phyloP scores from a whole-genome alignment of 78 protist genomes.

The Capsaspora owczarzaki region DNA sequence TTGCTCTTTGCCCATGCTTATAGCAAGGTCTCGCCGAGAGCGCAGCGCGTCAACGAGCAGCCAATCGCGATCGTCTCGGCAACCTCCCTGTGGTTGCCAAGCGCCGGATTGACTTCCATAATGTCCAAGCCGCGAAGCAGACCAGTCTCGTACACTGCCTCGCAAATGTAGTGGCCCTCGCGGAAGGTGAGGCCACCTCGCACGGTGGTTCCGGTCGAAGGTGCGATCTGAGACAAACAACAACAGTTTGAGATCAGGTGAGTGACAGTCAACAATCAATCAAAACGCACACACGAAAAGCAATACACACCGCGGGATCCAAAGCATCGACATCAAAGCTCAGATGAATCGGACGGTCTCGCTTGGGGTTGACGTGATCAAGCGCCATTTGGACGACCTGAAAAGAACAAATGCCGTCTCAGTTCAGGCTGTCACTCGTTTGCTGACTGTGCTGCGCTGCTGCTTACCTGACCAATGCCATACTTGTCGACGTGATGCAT shows the following conservation, averaged over 20 bases:
- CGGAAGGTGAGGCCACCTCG: constrained; percentile 24
- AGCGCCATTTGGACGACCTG: constrained; percentile 19
- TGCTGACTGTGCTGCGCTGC: not conserved
- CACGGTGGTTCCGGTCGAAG: constrained; percentile 17
- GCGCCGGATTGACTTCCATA: no score
- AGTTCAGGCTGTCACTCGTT: no score
- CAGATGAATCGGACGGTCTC: constrained; percentile 15
- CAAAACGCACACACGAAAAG: no score
- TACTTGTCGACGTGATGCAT: constrained; percentile 22
- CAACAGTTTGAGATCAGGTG: no score
- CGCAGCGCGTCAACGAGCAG: no score
- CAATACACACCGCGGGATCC: constrained; percentile 29
- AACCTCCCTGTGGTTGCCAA: no score
- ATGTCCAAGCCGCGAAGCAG: constrained; percentile 13
- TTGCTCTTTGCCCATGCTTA: no score
- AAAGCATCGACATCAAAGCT: constrained; percentile 32
- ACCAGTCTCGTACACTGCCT: constrained; percentile 13
- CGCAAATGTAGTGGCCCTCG: constrained; percentile 26
- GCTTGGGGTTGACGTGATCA: not conserved
- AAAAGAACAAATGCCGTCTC: no score
- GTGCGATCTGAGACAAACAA: not conserved
- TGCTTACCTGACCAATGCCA: constrained; percentile 14
- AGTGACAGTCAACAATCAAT: no score
- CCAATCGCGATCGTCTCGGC: no score
- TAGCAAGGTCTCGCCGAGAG: no score